A percentile compares a stretch with the other conserved stretches of the same genome.
Conservation (phyloP, 768 basidiomycete species). For the Tephrocybe sp. region DNA sequence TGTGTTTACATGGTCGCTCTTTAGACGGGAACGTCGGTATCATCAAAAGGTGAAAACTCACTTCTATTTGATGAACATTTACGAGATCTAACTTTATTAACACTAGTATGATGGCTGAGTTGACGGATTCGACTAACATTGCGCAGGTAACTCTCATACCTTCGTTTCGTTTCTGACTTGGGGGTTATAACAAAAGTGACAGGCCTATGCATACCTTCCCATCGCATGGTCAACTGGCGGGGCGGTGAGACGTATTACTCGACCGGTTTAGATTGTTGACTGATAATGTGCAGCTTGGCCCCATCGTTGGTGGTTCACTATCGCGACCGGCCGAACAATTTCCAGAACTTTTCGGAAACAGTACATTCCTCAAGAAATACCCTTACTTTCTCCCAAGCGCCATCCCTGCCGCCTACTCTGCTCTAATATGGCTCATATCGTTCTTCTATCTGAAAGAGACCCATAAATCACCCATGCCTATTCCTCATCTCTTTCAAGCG, state of each 20-base stretch:
- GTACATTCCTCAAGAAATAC: constrained; percentile 47
- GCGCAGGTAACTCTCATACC: constrained; percentile 39
- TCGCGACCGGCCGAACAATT: constrained; percentile 53
- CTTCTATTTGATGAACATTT: not conserved
- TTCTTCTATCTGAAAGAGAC: constrained; percentile 56
- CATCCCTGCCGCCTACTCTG: constrained; percentile 59
- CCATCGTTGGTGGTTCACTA: constrained; percentile 58
- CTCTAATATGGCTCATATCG: constrained; percentile 49
- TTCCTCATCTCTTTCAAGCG: constrained; percentile 21
- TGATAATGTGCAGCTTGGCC: constrained; percentile 33
- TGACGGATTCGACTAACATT: constrained; percentile 72
- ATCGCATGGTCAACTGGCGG: constrained; percentile 35
- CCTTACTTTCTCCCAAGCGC: constrained; percentile 73
- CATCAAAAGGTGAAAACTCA: constrained; percentile 46
- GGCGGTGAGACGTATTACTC: constrained; percentile 1
- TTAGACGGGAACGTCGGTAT: constrained; percentile 65
- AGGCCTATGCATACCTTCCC: constrained; percentile 69
- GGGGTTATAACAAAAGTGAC: not conserved
- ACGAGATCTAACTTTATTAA: not conserved
- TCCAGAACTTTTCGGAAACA: constrained; percentile 42
- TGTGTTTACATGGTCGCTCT: not conserved
- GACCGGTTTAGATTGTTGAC: not conserved
- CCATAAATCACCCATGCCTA: constrained; percentile 21
- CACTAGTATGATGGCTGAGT: constrained; percentile 63
- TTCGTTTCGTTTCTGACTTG: not conserved